Conservation (phyloP, 345 rosid genomes). For the Salix dunnii region DNA sequence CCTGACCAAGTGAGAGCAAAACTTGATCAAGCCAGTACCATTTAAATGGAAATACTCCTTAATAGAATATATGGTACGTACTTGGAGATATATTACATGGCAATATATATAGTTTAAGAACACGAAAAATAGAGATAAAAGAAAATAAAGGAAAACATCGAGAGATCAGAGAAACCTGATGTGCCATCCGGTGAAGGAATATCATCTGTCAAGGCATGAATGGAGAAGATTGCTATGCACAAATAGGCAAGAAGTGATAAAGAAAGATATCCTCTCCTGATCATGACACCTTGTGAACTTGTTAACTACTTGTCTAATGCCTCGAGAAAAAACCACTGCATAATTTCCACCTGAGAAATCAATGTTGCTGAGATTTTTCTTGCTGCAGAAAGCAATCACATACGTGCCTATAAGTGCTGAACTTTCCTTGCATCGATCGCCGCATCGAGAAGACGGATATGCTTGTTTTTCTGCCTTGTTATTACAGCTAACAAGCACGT, state of each 20-base stretch:
- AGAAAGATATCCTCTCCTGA: conserved; percentile 6
- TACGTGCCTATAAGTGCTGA: conserved; percentile 18
- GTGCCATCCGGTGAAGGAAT: conserved; percentile 18
- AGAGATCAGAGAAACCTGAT: conserved; percentile 14
- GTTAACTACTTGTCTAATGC: not conserved
- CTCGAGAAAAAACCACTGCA: not conserved
- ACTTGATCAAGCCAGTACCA: no score
- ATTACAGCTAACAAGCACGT: conserved; percentile 18
- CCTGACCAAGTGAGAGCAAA: no score
- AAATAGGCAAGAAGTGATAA: conserved; percentile 20
- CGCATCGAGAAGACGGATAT: not conserved
- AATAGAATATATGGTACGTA: no score
- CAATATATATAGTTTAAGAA: not conserved
- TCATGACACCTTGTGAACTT: conserved; percentile 13
- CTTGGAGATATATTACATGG: no score
- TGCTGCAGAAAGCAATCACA: not conserved
- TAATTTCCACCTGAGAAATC: not conserved
- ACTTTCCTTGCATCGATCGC: conserved; percentile 17
- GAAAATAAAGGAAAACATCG: not conserved
- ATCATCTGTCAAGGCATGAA: not conserved
- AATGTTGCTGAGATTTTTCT: conserved; percentile 23
- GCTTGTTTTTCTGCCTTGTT: not conserved
- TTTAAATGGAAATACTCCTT: no score
- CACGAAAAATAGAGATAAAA: not conserved
- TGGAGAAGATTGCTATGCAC: conserved; percentile 6